A percentile compares a stretch with the other conserved stretches of the same genome.
Evolutionary conservation across 1,284 basidiomycete genomes (phyloP).

Genomic region (Rhodofomes roseus): DNA sequence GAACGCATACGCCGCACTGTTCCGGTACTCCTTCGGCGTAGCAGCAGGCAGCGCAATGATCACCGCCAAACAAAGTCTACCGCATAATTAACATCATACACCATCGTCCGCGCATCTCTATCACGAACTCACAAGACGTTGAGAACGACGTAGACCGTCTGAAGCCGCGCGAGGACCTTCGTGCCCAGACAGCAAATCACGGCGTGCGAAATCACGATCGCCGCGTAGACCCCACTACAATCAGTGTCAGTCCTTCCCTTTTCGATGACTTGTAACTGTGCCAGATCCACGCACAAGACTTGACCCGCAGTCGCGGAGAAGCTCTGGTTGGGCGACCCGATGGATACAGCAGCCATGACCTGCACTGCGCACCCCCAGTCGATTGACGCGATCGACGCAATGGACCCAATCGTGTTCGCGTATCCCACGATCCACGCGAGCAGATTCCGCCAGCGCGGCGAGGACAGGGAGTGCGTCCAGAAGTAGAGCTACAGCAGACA

Average conservation of each 20-base stretch:
- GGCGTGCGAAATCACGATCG: conserved; percentile 54
- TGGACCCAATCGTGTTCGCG: conserved; percentile 69
- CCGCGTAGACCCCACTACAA: conserved; percentile 56
- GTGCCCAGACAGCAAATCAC: conserved; percentile 69
- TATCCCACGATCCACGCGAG: conserved; percentile 82
- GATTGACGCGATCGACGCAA: conserved; percentile 67
- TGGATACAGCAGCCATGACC: conserved; percentile 55
- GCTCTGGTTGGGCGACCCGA: conserved; percentile 47
- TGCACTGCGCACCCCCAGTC: conserved; percentile 78
- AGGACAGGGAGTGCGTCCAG: conserved; percentile 70
- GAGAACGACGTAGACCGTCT: conserved; percentile 66
- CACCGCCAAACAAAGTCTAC: conserved; percentile 67
- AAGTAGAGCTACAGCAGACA: too few relatives aligned
- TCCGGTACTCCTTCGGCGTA: conserved; percentile 65
- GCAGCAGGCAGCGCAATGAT: conserved; percentile 75
- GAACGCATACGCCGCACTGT: conserved; percentile 62
- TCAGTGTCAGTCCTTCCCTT: background rate
- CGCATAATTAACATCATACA: too few relatives aligned
- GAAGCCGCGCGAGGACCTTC: conserved; percentile 60
- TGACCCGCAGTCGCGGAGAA: conserved; percentile 55
- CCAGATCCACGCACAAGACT: conserved; percentile 46
- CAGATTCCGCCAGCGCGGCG: conserved; percentile 60
- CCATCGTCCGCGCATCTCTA: too few relatives aligned
- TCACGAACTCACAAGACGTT: conserved; percentile 70
- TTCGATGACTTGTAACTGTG: background rate